phyloP scores from a whole-genome alignment of 371 early-diverging fungal genomes.

The Apophysomyces sp. region DNA sequence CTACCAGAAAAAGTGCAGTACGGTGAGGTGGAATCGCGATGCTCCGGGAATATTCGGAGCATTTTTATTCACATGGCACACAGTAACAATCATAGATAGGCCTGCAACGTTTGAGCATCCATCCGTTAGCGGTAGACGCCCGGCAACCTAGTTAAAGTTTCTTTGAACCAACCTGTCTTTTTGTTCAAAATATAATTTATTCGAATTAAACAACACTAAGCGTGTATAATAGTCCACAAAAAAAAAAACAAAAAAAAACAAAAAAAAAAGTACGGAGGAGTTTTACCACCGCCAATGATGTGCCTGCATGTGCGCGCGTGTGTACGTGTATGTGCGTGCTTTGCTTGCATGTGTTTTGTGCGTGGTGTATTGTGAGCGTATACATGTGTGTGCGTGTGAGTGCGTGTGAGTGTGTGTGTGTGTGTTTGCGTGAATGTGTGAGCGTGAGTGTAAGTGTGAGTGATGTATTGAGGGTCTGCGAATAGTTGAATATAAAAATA shows the following conservation, averaged over 20 bases:
- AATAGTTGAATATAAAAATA: neutral
- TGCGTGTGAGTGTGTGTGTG: neutral
- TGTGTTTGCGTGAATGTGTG: neutral
- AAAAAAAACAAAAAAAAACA: neutral
- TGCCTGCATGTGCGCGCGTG: neutral
- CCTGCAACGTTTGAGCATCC: too few relatives aligned
- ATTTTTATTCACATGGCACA: too few relatives aligned
- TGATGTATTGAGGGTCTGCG: neutral
- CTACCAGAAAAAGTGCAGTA: too few relatives aligned
- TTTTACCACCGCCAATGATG: neutral
- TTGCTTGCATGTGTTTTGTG: neutral
- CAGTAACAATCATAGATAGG: too few relatives aligned
- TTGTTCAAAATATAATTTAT: neutral
- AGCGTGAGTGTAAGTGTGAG: neutral
- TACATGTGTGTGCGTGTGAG: too few relatives aligned
- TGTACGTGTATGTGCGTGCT: neutral
- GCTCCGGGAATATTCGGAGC: too few relatives aligned
- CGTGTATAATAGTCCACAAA: neutral
- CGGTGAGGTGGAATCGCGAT: too few relatives aligned
- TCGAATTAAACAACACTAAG: neutral
- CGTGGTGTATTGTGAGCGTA: too few relatives aligned
- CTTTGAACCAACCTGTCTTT: neutral
- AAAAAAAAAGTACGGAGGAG: neutral
- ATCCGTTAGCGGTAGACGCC: too few relatives aligned
- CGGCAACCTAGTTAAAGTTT: neutral